Evolutionary conservation across 2,329 filamentous ascomycete genomes (phyloP), one percentile per base, ranked within the genome.

Genomic region (Cladosporium sp.): DNA sequence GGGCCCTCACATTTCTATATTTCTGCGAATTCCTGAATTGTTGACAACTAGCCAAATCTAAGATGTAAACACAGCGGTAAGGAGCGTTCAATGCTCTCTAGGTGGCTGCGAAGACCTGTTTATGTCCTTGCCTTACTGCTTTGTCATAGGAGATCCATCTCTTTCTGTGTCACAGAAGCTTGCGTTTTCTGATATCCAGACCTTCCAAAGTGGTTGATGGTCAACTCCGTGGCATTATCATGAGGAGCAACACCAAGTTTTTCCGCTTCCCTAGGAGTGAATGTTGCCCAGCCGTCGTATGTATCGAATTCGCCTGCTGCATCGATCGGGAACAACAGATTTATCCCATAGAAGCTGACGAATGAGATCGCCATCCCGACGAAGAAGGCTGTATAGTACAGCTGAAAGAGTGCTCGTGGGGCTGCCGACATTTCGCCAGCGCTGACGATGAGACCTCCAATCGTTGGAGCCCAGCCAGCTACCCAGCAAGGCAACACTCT

Each of bases 311-410:
- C 66, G 13, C 70, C 73, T 58, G 72, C 61, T 7, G 69, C 67
- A 1, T 47, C 34, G 2, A 70, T 62, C 0, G 73, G 73, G 42
- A 71, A 76, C 15, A 70, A 12, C n/a, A 64, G 53, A 50, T 74
- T 76, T 30, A 54, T 15, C 17, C 5, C 32, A 12, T 36, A 36
- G 32, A 36, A 36, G 4, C 5, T 44, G 20, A 44, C 17, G 19
- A 55, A 56, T 3, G 56, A 60, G 34, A 56, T 54, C 24, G 49
- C 43, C 15, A 58, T 34, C 51, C 73, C 74, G 13, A 74, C 64
- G 11, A 76, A 64, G 53, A 76, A 77, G 0, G 74, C 72, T 64
- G 73, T 71, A 50, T 72, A 75, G 54, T 76, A 76, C 17, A 77
- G 55, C 56, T 77, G 63, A n/a, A 68, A 68, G 30, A 75, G 54